Evolutionary conservation across 2,329 filamentous ascomycete genomes (phyloP), one percentile per base, ranked within the genome.

Genomic region (Ceratocystis diversiconidia): DNA sequence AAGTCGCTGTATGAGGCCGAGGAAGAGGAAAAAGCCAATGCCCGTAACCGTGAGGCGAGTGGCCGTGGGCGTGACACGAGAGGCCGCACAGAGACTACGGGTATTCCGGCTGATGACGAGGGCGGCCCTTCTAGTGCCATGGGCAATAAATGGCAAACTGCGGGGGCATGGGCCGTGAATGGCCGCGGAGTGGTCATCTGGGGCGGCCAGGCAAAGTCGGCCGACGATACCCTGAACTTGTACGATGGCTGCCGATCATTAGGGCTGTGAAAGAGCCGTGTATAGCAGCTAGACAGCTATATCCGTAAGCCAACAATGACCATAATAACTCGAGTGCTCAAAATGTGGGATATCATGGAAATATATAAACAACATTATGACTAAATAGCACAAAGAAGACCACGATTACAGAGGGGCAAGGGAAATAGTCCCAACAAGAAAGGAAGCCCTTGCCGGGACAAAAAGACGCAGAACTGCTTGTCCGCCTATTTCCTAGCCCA

Each of bases 131-230:
- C 73, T 30, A 80, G 76, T 46, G 75, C 77, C 4, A 76, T 81
- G 75, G 79, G 80, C 1, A 82, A 81, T 69, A 82, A 82, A 73
- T 82, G 80, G 80, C 80, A 82, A 71, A 78, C 80, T 70, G 76
- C 78, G 1, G 79, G 80, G 0, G 76, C 79, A 1, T 82, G 80
- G 72, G 78, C 79, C 3, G 73, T 82, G 2, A 78, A 83, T 67
- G 77, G 77, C 0, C 74, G 76, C 15, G 79, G 79, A 7, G 78
- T 75, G 6, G 76, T 82, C 1, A 74, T 80, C 7, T 83, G 77
- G 78, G 79, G 77, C 2, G 76, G 76, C 3, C 81, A 80, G 71
- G 78, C 78, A 2, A 64, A 73, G 55, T 74, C 77, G 66, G 77
- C 77, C 1, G 80, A 82, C 68, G 80, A 82, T 70, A 71, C 79